phyloP scores from a whole-genome alignment of 2,329 filamentous ascomycete genomes.

The Penicillium concentricum region DNA sequence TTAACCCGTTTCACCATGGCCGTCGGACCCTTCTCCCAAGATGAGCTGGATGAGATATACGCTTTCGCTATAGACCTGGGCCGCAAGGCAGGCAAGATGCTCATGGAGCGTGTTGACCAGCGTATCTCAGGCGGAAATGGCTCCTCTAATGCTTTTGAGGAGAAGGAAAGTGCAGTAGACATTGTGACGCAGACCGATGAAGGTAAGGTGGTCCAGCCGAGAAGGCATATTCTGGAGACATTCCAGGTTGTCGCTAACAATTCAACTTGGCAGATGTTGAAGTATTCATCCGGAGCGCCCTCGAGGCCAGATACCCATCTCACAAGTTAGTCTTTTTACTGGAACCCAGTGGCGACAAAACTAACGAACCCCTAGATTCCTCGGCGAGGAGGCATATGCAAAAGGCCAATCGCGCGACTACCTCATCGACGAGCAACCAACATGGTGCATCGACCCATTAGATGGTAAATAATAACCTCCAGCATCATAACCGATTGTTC shows the following conservation, averaged over 20 bases:
- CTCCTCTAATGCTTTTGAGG: slow-evolving; percentile 43
- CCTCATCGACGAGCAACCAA: slow-evolving; percentile 62
- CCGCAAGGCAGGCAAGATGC: slow-evolving; percentile 66
- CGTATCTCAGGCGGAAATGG: slow-evolving; percentile 48
- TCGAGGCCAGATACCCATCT: slow-evolving; percentile 60
- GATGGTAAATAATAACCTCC: slow-evolving; percentile 53
- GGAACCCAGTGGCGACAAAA: background rate
- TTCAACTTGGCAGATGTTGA: slow-evolving; percentile 62
- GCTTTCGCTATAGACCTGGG: slow-evolving; percentile 68
- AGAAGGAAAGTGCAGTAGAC: slow-evolving; percentile 75
- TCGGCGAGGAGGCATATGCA: slow-evolving; percentile 75
- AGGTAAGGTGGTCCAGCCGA: slow-evolving; percentile 46
- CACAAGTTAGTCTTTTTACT: slow-evolving; percentile 70
- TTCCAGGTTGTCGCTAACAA: background rate
- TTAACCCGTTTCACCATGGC: slow-evolving; percentile 18
- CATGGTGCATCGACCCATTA: slow-evolving; percentile 75
- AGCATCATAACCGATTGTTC: too few species aligned
- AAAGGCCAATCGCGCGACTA: slow-evolving; percentile 67
- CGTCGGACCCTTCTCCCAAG: slow-evolving; percentile 21
- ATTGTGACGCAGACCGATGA: slow-evolving; percentile 75
- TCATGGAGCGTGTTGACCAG: slow-evolving; percentile 63
- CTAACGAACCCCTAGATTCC: slow-evolving; percentile 54
- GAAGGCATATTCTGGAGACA: background rate
- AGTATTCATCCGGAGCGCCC: slow-evolving; percentile 63
- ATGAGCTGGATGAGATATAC: slow-evolving; percentile 65